These are phyloP conservation scores for Zoysia japonica DNA, from an alignment of 176 grass and related monocot species.

Conservation along the genomic window DNA sequence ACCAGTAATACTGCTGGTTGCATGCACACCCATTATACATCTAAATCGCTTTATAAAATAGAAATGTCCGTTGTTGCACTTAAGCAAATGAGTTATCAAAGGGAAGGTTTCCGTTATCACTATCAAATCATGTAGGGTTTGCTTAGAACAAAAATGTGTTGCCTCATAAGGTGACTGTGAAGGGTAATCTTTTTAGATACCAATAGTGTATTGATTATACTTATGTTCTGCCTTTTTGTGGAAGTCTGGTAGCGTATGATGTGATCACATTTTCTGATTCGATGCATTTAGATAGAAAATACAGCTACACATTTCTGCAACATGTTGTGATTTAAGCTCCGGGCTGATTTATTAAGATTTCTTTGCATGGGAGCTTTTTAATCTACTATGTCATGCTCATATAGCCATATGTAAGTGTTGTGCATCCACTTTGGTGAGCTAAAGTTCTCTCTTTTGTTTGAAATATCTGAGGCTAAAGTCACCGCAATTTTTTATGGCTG, in stretches of 20 bases:
- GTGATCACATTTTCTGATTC: background rate
- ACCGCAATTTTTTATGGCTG: background rate
- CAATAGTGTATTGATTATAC: background rate
- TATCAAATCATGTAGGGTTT: background rate
- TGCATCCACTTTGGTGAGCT: background rate
- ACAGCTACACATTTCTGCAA: background rate
- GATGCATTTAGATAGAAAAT: background rate
- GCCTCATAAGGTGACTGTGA: background rate
- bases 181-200: background rate
- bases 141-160: background rate
- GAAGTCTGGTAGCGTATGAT: background rate
- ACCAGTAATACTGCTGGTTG: background rate
- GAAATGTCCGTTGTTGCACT: background rate
- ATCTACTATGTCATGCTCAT: background rate
- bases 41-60: background rate
- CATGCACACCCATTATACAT: background rate
- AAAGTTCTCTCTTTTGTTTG: background rate
- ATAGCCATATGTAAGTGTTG: background rate
- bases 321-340: background rate
- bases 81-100: conserved; percentile 5
- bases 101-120: conserved; percentile 16
- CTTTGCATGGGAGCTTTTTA: too few relatives aligned
- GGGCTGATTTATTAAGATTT: background rate
- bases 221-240: background rate
- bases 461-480: background rate